Evolutionary conservation across 768 basidiomycete genomes (phyloP), one percentile per base, ranked within the genome.

Genomic region (Tylopilus plumbeoviolaceoides): DNA sequence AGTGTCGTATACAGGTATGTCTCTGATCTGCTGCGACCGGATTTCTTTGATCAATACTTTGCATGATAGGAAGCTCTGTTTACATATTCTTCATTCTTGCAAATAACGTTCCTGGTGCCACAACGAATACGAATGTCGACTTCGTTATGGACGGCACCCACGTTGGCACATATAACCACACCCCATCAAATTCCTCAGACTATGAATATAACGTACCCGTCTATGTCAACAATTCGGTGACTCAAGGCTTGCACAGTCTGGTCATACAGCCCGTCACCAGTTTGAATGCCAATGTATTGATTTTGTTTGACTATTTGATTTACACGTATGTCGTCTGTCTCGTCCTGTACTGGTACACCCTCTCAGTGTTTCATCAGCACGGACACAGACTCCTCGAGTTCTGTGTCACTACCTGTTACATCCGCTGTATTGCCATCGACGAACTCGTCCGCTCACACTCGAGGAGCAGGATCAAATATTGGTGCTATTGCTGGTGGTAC

Each of bases 61-160:
- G 1, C 4, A 21, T 11, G 1, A 11, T 20, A 63, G 58, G 61
- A 18, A 63, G 21, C 5, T 55, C 42, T 1, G 0, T 63, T 8
- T 63, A 63, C 31, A 47, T 63, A 47, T 63, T 54, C 36, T 61
- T 63, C 21, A 61, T 58, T 41, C 18, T 56, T 0, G 54, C 59
- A 8, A 63, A 63, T 39, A 47, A 5, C 1, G 14, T 57, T 6
- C 4, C 35, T 1, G 0, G 2, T 33, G 17, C 35, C 11, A 1
- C 8, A 1, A 53, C 51, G 7, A 10, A 38, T 14, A 60, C 55
- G 0, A 7, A 49, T 4, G 23, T 60, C 7, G 6, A 33, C 7
- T 60, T 63, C 20, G 14, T 40, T 7, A 40, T 63, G 25, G 61
- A 63, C 42, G 17, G 38, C 1, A 18, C 4, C 9, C 1, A 10